Percentiles rank a stretch among this genome's conserved stretches.
phyloP scores from a whole-genome alignment of 2,329 filamentous ascomycete genomes.

The Westerdykella ornata region DNA sequence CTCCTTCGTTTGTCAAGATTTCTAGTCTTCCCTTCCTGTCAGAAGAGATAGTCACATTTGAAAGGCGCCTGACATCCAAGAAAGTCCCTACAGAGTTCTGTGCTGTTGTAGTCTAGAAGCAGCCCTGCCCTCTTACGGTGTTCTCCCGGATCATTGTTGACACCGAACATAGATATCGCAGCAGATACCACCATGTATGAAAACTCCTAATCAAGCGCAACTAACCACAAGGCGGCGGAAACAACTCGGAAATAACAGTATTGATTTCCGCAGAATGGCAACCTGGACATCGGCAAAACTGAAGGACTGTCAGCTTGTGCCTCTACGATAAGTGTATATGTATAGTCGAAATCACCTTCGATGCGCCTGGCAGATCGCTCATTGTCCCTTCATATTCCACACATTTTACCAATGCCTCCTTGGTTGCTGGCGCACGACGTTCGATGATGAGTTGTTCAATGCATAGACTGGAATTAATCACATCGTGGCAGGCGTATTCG shows the following conservation, averaged over 20 bases:
- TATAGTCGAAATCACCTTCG: conserved; percentile 12
- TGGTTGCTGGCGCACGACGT: conserved; percentile 7
- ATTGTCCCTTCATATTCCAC: conserved; percentile 16
- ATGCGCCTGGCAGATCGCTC: conserved; percentile 13
- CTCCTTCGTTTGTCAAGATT: too few species aligned
- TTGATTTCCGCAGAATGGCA: conserved; percentile 19
- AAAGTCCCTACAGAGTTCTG: too few species aligned
- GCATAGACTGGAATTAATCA: conserved; percentile 20
- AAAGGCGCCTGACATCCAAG: too few species aligned
- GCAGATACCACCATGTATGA: too few species aligned
- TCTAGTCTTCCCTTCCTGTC: too few species aligned
- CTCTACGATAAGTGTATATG: background rate
- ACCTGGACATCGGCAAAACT: conserved; percentile 20
- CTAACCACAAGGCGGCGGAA: conserved; percentile 14
- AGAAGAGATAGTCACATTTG: too few species aligned
- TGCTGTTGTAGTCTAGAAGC: too few species aligned
- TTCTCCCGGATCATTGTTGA: too few species aligned
- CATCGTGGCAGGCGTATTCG: conserved; percentile 20
- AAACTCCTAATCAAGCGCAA: too few species aligned
- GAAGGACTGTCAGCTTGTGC: conserved; percentile 3
- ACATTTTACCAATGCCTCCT: conserved; percentile 16
- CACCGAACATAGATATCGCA: too few species aligned
- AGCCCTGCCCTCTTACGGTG: too few species aligned
- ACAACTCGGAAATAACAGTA: conserved; percentile 11
- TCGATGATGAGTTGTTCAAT: conserved; percentile 16